phyloP scores from a whole-genome alignment of 164 flowering plant species.

The Liquidambar formosana region DNA sequence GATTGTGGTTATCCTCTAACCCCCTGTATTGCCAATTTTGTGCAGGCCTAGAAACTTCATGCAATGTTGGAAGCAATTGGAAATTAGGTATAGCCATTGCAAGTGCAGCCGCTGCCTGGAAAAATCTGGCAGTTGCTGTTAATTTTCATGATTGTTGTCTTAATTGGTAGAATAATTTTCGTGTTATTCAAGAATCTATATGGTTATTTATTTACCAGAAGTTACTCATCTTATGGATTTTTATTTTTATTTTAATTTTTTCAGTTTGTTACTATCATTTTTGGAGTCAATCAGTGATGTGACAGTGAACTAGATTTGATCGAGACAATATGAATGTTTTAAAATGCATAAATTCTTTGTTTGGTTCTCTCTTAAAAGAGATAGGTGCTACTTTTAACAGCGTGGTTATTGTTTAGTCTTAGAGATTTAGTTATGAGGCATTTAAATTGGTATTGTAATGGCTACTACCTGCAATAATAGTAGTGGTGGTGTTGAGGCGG shows the following conservation, averaged over 20 bases:
- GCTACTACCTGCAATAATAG: too few species aligned
- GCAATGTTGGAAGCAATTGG: neutral
- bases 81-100: neutral
- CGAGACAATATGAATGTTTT: neutral
- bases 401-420: too few species aligned
- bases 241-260: neutral
- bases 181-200: neutral
- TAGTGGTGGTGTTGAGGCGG: too few species aligned
- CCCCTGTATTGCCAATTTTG: neutral
- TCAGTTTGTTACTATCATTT: neutral
- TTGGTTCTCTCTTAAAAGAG: neutral
- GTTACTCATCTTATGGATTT: neutral
- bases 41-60: neutral
- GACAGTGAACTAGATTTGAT: neutral
- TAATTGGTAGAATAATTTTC: neutral
- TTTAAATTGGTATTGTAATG: too few species aligned
- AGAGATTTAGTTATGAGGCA: too few species aligned
- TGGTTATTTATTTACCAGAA: neutral
- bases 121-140: neutral
- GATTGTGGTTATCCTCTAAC: too few species aligned
- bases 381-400: too few species aligned
- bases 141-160: neutral
- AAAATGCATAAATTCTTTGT: neutral
- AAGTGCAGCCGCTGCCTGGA: neutral
- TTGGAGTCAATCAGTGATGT: neutral